Evolutionary conservation across 768 basidiomycete genomes (phyloP).

Genomic region (Suillus cothurnatus): DNA sequence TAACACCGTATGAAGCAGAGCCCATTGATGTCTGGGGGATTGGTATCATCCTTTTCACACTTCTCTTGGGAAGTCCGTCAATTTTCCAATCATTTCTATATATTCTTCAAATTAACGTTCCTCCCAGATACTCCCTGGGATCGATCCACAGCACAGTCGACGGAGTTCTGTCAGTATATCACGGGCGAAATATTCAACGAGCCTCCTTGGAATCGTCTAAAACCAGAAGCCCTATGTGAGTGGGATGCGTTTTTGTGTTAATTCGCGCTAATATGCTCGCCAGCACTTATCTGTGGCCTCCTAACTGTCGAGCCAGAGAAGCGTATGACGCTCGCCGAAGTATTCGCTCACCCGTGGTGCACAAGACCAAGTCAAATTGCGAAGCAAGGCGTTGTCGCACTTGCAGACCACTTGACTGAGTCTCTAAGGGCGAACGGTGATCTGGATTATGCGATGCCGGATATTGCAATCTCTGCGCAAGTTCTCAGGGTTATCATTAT

Average conservation of each 20-base stretch:
- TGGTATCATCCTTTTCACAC: slow-evolving; percentile 91
- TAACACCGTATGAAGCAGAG: slow-evolving; percentile 80
- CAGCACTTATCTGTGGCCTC: slow-evolving; percentile 78
- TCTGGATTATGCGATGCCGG: slow-evolving; percentile 68
- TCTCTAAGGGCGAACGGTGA: slow-evolving; percentile 72
- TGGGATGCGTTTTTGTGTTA: slow-evolving; percentile 9
- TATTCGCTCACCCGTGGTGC: slow-evolving; percentile 72
- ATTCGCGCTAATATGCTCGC: slow-evolving; percentile 3
- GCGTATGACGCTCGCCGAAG: slow-evolving; percentile 64
- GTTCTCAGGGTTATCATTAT: slow-evolving; percentile 15
- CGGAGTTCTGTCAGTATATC: slow-evolving; percentile 79
- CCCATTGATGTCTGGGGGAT: slow-evolving; percentile 97
- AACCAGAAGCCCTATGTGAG: slow-evolving; percentile 61
- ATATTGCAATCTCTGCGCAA: slow-evolving; percentile 39
- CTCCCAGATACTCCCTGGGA: slow-evolving; percentile 95
- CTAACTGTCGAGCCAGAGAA: slow-evolving; percentile 68
- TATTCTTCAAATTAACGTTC: background rate
- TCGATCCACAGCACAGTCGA: slow-evolving; percentile 77
- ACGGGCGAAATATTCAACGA: slow-evolving; percentile 73
- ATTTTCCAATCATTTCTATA: slow-evolving; percentile 10
- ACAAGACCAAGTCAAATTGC: slow-evolving; percentile 73
- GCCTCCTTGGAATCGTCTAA: slow-evolving; percentile 78
- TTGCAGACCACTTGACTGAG: slow-evolving; percentile 74
- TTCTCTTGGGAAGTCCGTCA: slow-evolving; percentile 84
- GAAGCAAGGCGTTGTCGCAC: slow-evolving; percentile 45